phyloP scores from a whole-genome alignment of 2,329 filamentous ascomycete genomes.

The Colletotrichum agaves region DNA sequence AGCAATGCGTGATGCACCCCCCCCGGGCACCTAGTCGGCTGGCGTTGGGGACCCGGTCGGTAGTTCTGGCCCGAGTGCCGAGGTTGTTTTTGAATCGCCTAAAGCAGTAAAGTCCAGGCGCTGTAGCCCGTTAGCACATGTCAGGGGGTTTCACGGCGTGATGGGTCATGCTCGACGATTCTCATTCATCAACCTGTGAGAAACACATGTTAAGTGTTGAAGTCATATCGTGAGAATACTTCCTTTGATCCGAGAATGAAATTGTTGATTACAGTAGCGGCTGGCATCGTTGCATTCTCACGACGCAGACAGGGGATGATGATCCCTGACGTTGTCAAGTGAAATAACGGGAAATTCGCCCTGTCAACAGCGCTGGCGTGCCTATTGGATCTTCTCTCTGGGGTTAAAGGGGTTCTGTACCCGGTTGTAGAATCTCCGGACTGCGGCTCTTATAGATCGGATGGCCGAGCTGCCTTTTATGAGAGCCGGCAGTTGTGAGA shows the following conservation, averaged over 20 bases:
- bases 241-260: background rate
- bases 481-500: no score
- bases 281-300: background rate
- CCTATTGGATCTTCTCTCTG: background rate
- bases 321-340: background rate
- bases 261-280: background rate
- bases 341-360: background rate
- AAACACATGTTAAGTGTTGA: background rate
- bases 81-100: conserved; percentile 24
- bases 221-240: background rate
- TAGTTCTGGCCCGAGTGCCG: conserved; percentile 34
- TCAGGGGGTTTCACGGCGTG: conserved; percentile 14
- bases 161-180: background rate
- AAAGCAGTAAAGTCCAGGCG: conserved; percentile 1
- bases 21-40: conserved; percentile 28
- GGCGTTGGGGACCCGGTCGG: conserved; percentile 35
- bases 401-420: background rate
- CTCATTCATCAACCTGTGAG: background rate
- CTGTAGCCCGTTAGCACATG: conserved; percentile 31
- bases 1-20: conserved; percentile 4
- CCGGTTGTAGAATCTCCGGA: background rate
- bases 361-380: background rate
- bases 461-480: no score
- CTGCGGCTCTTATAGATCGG: background rate
- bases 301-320: background rate